These are phyloP conservation scores for Coemansia sp. DNA, from an alignment of 192 early-diverging fungal genomes.

Conservation along the genomic window DNA sequence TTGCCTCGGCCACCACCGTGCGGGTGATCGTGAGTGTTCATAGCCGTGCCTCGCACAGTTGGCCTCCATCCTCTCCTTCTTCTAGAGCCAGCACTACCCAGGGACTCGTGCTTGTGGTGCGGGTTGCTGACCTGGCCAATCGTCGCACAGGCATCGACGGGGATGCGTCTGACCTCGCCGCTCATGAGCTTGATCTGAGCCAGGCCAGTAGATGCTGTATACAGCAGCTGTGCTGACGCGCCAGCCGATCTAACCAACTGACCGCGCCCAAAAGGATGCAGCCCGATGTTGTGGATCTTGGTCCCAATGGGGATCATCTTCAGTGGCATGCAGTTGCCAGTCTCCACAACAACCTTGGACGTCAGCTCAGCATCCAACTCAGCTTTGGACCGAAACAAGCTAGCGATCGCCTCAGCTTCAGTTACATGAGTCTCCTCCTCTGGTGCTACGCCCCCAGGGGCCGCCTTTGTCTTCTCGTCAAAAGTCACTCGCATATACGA, in stretches of 20 bases:
- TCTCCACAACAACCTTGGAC: slow-evolving; percentile 57
- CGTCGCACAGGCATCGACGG: slow-evolving; percentile 82
- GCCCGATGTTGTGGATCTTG: slow-evolving; percentile 80
- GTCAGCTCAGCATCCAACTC: slow-evolving; percentile 9
- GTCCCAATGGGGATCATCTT: slow-evolving; percentile 92
- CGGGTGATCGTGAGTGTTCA: slow-evolving; percentile 93
- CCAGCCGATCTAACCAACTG: slow-evolving; percentile 84
- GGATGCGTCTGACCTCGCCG: slow-evolving; percentile 84
- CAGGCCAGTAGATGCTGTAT: slow-evolving; percentile 70
- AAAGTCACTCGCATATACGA: slow-evolving; percentile 37
- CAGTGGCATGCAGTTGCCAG: slow-evolving; percentile 88
- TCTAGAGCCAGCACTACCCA: slow-evolving; percentile 87
- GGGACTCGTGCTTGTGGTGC: slow-evolving; percentile 80
- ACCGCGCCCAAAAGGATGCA: slow-evolving; percentile 73
- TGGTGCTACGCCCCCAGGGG: background rate
- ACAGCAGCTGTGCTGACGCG: slow-evolving; percentile 77
- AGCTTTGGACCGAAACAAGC: background rate
- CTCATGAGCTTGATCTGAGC: slow-evolving; percentile 83
- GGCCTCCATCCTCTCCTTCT: slow-evolving; percentile 86
- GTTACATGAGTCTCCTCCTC: background rate
- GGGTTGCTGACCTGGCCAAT: slow-evolving; percentile 89
- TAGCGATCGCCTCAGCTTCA: background rate
- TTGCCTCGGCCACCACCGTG: slow-evolving; percentile 96
- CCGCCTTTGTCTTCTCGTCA: background rate
- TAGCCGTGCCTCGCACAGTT: slow-evolving; percentile 92